phyloP scores from a whole-genome alignment of 352 stramenopile genomes.

The Pythium pyrilobum region DNA sequence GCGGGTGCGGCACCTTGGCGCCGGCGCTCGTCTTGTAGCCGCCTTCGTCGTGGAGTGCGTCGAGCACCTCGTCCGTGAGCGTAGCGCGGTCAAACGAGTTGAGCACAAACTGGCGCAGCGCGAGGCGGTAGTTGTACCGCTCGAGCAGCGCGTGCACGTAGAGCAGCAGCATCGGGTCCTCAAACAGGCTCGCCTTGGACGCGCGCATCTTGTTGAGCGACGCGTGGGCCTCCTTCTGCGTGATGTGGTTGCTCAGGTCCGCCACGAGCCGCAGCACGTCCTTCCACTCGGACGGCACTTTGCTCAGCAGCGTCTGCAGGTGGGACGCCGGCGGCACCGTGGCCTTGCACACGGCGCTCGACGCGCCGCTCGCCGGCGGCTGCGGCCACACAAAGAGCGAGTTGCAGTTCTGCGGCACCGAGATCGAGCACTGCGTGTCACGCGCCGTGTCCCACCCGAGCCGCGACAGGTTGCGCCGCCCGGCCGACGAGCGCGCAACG shows the following conservation, averaged over 20 bases:
- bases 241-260: conserved; percentile 87
- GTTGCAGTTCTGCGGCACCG: conserved; percentile 75
- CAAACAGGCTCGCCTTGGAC: conserved; percentile 69
- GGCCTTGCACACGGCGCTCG: conserved; percentile 30
- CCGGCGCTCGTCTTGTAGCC: conserved; percentile 40
- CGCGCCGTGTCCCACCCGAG: conserved; percentile 76
- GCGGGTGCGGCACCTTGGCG: conserved; percentile 39
- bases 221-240: conserved; percentile 83
- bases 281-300: conserved; percentile 68
- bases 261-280: conserved; percentile 75
- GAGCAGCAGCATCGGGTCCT: conserved; percentile 77
- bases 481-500: conserved; percentile 56
- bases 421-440: conserved; percentile 68
- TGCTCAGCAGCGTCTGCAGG: conserved; percentile 58
- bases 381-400: conserved; percentile 78
- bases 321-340: conserved; percentile 58
- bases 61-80: conserved; percentile 74
- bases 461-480: conserved; percentile 56
- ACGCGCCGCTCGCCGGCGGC: conserved; percentile 13
- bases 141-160: conserved; percentile 80
- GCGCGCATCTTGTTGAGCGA: conserved; percentile 79
- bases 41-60: conserved; percentile 45
- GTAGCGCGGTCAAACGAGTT: conserved; percentile 75
- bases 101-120: conserved; percentile 80
- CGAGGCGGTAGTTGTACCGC: conserved; percentile 83